Base-by-base conservation (phyloP, 345 rosid genomes). In the Eucalyptus microcorys region DNA sequence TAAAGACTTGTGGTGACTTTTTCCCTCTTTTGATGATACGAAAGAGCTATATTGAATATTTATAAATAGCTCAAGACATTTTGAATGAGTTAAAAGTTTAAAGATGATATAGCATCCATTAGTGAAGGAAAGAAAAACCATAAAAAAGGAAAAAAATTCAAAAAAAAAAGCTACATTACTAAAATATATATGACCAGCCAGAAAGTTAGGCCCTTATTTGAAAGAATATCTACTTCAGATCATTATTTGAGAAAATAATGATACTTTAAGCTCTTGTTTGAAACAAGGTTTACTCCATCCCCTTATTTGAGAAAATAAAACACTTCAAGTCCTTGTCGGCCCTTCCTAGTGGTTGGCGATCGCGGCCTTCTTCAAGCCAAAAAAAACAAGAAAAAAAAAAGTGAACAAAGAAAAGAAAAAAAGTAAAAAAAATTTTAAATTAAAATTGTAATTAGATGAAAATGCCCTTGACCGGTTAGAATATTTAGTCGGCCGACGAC, bases 201-300 rank as follows among this genome's bases (percentile, higher is more conserved):
- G 7, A 49, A 15, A 49, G 19, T 49, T 49, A 49, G 19, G 19
- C 52, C 52, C 3, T 49, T 49, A 49, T 15, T 59, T 49, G 3
- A 49, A 49, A 49, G 17, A 49, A 49, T 49, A 49, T 49, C 1
- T 6, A 49, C 0, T 5, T 14, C 0, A 49, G 0, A 49, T 0
- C 6, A 0, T 49, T 49, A 49, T 49, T 49, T 49, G 0, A 49
- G 50, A 49, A 1, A 49, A 5, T 49, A 1, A 49, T 49, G 3
- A 49, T 7, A 49, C 0, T 49, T 49, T 49, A 14, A 14, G 0
- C 1, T 49, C 0, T 49, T 49, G 14, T 49, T 49, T 49, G 17
- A 49, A 49, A 49, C 0, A 49, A 49, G 0, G 0, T 49, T 49
- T 1, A 49, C 50, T 49, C 3, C 0, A 14, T 49, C 0, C 17